Evolutionary conservation across 768 basidiomycete species (phyloP).

Genomic region (Peribolospora baueri): DNA sequence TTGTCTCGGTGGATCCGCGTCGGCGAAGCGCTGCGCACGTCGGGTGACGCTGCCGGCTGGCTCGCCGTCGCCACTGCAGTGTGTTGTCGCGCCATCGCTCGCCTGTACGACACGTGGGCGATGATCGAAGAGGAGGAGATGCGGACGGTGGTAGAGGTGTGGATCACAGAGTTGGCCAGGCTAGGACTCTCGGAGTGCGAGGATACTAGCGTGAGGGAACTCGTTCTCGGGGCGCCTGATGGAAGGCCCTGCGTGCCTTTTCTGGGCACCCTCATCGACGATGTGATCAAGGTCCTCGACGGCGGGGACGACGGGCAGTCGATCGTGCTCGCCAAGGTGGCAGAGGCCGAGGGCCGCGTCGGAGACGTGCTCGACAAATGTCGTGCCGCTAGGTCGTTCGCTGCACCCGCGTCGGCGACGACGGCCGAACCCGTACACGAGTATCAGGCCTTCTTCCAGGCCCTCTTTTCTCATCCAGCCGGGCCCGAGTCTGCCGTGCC

Average conservation of each 20-base stretch:
- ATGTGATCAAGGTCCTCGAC: neutral
- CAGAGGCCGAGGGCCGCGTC: neutral
- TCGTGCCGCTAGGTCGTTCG: neutral
- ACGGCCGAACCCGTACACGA: neutral
- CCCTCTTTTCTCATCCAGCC: neutral
- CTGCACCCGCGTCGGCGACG: neutral
- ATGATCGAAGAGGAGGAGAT: neutral
- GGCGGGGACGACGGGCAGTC: neutral
- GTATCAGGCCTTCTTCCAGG: neutral
- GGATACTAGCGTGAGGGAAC: neutral
- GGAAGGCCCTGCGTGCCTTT: neutral
- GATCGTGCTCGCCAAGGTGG: neutral
- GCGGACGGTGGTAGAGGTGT: neutral
- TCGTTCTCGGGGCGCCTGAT: neutral
- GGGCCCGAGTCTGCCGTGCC: neutral
- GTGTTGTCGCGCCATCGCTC: constrained; percentile 3
- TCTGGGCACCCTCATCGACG: neutral
- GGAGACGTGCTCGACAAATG: neutral
- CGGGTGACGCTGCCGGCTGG: constrained; percentile 3
- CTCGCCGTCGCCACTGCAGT: constrained; percentile 5
- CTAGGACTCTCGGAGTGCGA: neutral
- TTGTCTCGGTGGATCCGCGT: constrained; percentile 5
- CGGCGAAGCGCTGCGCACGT: neutral
- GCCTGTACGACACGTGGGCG: constrained; percentile 4
- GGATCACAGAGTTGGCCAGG: neutral